These are phyloP conservation scores for Hanseniaspora gamundiae DNA, from an alignment of 1,139 yeast genomes.

Conservation along the genomic window DNA sequence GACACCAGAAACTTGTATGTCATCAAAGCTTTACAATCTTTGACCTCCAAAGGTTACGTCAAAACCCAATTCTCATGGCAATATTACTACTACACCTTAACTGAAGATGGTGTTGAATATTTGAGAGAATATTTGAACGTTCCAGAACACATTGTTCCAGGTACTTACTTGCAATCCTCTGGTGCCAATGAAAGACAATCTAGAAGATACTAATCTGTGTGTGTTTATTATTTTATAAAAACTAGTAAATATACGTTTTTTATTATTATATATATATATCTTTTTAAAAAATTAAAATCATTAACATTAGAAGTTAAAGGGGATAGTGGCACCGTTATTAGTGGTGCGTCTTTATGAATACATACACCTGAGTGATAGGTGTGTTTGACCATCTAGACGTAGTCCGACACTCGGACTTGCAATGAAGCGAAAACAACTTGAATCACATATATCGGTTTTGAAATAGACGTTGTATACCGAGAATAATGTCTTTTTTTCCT, in stretches of 20 bases:
- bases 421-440: too few relatives aligned
- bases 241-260: background rate
- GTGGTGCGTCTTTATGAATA: too few relatives aligned
- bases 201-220: conserved; percentile 31
- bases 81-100: conserved; percentile 99
- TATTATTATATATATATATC: background rate
- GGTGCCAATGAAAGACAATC: conserved; percentile 67
- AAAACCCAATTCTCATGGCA: conserved; percentile 99
- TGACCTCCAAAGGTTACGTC: conserved; percentile 97
- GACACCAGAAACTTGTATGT: conserved; percentile 96
- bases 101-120: conserved; percentile 99
- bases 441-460: too few relatives aligned
- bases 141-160: conserved; percentile 98
- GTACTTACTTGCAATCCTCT: conserved; percentile 91
- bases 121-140: conserved; percentile 97
- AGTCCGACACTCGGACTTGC: too few relatives aligned
- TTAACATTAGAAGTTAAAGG: too few relatives aligned
- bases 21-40: conserved; percentile 98
- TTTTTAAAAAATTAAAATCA: background rate
- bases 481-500: background rate
- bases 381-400: too few relatives aligned
- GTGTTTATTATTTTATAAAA: background rate
- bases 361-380: too few relatives aligned
- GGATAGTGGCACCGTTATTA: too few relatives aligned
- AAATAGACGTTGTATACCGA: background rate